Base-by-base conservation (phyloP, 306 rosid species). In the Citrullus mucosospermus region DNA sequence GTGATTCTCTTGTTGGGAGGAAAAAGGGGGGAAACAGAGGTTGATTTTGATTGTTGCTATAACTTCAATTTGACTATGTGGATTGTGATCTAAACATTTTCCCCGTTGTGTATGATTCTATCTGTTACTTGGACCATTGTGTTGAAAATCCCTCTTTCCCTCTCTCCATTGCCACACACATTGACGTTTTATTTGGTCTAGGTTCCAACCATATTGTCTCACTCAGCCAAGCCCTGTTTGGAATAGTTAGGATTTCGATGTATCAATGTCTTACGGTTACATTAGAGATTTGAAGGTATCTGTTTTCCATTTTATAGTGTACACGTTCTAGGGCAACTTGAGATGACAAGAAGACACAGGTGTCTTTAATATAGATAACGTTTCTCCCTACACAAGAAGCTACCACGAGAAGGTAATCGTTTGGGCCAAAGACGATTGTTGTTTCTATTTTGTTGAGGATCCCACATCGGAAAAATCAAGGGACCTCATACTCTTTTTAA, bases 11-110 rank as follows among this genome's bases (percentile, higher is more conserved):
- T 76, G 18, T 41, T n/a, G 54, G 75, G 9, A 10, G 66, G 62
- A 10, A n/a, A 16, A 18, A 8, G 75, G 17, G 36, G 75, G 30
- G 48, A 36, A 75, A 75, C 66, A 56, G 67, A 17, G 53, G 38
- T 54, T 36, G 51, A 13, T 54, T 75, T 75, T 75, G 78, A 9
- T 75, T 55, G 79, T 39, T 76, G 53, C 39, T 75, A 56, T 75
- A 32, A 34, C 34, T 34, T 56, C 38, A 54, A 51, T 51, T 73
- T 51, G 44, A 51, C 57, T 2, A 51, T 44, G 13, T 36, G 67
- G 67, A 36, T 76, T 76, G 56, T 76, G 9, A 39, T 58, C 15
- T 76, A 4, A 76, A 56, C 69, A 58, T 57, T 76, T 76, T 41
- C 41, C 78, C 38, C 12, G 2, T 57, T 57, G 79, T 57, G 79